Evolutionary conservation across 2,329 filamentous ascomycete genomes (phyloP), one percentile per base, ranked within the genome.

Genomic region (Neophaeococcomyces aloes): DNA sequence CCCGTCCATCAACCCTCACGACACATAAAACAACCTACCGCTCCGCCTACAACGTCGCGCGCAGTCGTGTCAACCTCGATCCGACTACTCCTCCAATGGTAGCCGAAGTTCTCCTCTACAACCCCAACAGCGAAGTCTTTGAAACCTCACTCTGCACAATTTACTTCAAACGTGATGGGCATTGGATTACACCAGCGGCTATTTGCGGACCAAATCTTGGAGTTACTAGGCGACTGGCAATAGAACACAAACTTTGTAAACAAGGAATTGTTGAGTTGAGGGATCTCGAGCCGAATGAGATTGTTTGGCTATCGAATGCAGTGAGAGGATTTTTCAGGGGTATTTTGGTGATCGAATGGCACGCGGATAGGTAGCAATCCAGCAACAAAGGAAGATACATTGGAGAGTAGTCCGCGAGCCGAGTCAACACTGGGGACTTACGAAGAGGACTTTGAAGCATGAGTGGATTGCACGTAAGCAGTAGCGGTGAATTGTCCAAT

Each of bases 291-390:
- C 70, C 85, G 50, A 84, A 81, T 1, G 88, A 95, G 61, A 72
- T 80, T 42, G 83, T 88, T 49, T 94, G 86, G 83, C 65, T 95
- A 42, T 94, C 87, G 61, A 95, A 89, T 61, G 87, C 84, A 0
- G 82, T 89, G 1, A 75, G 83, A 51, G 89, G 89, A 0, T 94
- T 94, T 53, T 68, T 42, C 31, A 17, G 38, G 11, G 38, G 38
- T 19, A 17, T 41, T 32, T 11, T 41, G 7, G 13, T n/a, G 11
- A 25, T 21, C 4, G 35, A 38, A n/a, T n/a, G n/a, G n/a, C n/a
- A n/a, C n/a, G n/a, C n/a, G n/a, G n/a, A n/a, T n/a, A n/a, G n/a
- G n/a, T n/a, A n/a, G n/a, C n/a, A n/a, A n/a, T n/a, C n/a, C n/a
- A n/a, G n/a, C n/a, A n/a, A n/a, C n/a, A n/a, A n/a, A n/a, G n/a